phyloP scores from a whole-genome alignment of 352 stramenopile species.

The Phytopythium litorale region DNA sequence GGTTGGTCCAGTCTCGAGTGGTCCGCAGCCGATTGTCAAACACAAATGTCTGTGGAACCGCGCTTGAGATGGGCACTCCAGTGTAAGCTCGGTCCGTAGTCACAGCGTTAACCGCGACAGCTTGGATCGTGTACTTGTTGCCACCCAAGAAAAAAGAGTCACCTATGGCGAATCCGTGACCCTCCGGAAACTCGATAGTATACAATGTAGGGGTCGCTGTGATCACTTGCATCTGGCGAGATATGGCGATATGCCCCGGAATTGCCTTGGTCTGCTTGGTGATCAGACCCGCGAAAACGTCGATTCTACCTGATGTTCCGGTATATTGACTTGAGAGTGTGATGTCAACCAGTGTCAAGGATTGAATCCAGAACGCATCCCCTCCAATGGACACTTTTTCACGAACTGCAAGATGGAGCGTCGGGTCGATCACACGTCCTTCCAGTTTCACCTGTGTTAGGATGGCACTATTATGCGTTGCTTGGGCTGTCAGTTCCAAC shows the following conservation, averaged over 20 bases:
- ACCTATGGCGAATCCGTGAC: conserved; percentile 30
- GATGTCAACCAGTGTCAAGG: conserved; percentile 37
- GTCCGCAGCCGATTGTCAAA: conserved; percentile 68
- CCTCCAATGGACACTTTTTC: conserved; percentile 42
- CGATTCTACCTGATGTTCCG: conserved; percentile 10
- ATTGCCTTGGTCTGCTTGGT: conserved; percentile 47
- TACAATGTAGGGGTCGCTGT: conserved; percentile 24
- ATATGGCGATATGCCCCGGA: conserved; percentile 46
- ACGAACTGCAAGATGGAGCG: conserved; percentile 51
- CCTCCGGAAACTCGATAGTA: conserved; percentile 34
- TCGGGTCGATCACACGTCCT: conserved; percentile 46
- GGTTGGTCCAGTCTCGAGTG: conserved; percentile 39
- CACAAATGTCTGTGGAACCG: conserved; percentile 30
- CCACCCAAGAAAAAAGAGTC: conserved; percentile 38
- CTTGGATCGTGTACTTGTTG: conserved; percentile 30
- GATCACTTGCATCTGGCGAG: conserved; percentile 37
- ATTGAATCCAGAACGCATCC: conserved; percentile 33
- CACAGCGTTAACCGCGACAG: conserved; percentile 19
- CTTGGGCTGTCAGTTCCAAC: conserved; percentile 44
- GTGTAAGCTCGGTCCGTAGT: conserved; percentile 32
- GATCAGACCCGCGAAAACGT: conserved; percentile 40
- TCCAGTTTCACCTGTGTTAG: conserved; percentile 45
- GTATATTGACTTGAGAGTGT: conserved; percentile 29
- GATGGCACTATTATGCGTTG: conserved; percentile 18
- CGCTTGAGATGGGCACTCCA: conserved; percentile 24